Evolutionary conservation across 257 asterid genomes (phyloP).

Genomic region (Scutellaria baicalensis): DNA sequence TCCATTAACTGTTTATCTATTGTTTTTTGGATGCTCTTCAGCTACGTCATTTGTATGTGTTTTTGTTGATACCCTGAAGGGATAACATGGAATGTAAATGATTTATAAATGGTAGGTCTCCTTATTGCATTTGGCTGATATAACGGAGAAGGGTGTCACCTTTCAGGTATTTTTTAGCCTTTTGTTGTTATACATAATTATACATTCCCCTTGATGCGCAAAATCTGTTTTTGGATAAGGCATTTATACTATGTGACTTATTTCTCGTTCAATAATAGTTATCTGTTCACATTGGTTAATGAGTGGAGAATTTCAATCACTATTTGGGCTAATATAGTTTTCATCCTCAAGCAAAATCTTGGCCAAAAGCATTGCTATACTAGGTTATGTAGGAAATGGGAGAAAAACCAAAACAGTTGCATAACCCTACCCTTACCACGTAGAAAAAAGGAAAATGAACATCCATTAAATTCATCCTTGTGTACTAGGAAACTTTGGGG

Average conservation of each 20-base stretch:
- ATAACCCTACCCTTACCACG: background rate
- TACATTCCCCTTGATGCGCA: background rate
- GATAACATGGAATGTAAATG: background rate
- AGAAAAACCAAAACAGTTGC: background rate
- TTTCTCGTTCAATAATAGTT: background rate
- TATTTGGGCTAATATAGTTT: background rate
- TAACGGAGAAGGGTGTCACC: conserved; percentile 90
- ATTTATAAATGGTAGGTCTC: conserved; percentile 61
- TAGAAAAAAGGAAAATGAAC: background rate
- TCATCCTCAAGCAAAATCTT: background rate
- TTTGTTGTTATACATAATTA: background rate
- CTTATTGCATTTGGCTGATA: conserved; percentile 93
- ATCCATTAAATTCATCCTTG: background rate
- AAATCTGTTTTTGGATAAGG: background rate
- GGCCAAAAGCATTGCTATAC: background rate
- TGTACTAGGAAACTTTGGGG: background rate
- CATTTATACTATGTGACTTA: background rate
- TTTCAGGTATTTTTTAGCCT: conserved; percentile 68
- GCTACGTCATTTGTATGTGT: background rate
- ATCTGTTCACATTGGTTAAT: background rate
- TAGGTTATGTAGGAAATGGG: background rate
- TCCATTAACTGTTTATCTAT: background rate
- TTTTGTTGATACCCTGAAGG: background rate
- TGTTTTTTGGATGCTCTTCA: background rate
- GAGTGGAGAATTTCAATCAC: background rate